Evolutionary conservation across 345 rosid species (phyloP).

Genomic region (Abelmoschus esculentus): DNA sequence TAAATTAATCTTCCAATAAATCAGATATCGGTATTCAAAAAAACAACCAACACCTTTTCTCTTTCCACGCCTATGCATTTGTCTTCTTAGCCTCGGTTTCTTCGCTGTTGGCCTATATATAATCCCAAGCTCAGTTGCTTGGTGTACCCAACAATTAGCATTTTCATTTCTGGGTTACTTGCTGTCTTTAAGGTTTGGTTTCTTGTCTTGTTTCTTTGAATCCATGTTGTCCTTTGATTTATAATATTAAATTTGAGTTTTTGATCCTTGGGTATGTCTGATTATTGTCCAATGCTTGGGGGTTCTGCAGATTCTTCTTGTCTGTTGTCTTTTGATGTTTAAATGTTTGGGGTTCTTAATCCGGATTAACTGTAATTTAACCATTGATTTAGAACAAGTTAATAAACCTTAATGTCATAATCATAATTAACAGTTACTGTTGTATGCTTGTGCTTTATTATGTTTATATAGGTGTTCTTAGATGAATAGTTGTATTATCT

Average conservation of each 20-base stretch:
- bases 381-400: not conserved
- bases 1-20: too few species aligned
- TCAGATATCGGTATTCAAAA: too few species aligned
- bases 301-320: not conserved
- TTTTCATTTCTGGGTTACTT: slow-evolving; percentile 23
- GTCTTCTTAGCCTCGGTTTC: slow-evolving; percentile 23
- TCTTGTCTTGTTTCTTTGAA: not conserved
- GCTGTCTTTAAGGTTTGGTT: slow-evolving; percentile 13
- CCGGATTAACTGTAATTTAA: not conserved
- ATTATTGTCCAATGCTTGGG: not conserved
- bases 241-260: not conserved
- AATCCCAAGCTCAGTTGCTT: slow-evolving; percentile 9
- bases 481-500: not conserved
- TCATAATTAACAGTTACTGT: not conserved
- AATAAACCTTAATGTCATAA: not conserved
- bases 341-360: not conserved
- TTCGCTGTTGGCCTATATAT: slow-evolving; percentile 23
- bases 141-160: not conserved
- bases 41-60: not conserved
- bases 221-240: not conserved
- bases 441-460: not conserved
- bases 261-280: slow-evolving; percentile 3
- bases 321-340: not conserved
- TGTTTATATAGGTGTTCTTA: not conserved
- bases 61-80: not conserved